Percentiles rank a stretch among this genome's conserved stretches.
phyloP scores from a whole-genome alignment of 169 alveolate species.

The Eimeria falciformis region DNA sequence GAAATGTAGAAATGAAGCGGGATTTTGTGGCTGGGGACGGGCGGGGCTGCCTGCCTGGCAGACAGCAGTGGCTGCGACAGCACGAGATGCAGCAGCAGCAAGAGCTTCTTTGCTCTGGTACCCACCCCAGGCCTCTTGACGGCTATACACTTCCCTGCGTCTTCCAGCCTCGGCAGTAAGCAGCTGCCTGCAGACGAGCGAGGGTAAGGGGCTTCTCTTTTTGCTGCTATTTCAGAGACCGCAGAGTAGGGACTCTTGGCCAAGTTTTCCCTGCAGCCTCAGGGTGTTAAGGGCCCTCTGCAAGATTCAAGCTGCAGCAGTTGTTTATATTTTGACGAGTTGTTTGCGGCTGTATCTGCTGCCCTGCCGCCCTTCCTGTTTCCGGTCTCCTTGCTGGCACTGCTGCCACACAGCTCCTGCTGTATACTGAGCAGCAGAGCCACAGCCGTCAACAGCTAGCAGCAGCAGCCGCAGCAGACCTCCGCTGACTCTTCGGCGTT shows the following conservation, averaged over 20 bases:
- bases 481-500: not conserved
- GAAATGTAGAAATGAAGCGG: not conserved
- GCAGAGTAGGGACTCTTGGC: not conserved
- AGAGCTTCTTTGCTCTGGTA: not conserved
- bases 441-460: not conserved
- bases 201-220: not conserved
- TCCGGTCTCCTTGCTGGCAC: not conserved
- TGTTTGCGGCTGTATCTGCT: not conserved
- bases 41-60: constrained; percentile 50
- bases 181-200: not conserved
- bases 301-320: not conserved
- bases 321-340: not conserved
- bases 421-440: not conserved
- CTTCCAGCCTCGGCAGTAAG: not conserved
- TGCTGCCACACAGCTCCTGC: not conserved
- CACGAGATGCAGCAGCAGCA: constrained; percentile 46
- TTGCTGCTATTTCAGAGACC: not conserved
- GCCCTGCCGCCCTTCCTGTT: not conserved
- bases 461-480: not conserved
- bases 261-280: constrained; percentile 20
- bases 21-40: not conserved
- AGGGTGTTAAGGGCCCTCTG: constrained; percentile 8
- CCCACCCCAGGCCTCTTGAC: not conserved
- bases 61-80: constrained; percentile 63
- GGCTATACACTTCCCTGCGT: constrained; percentile 10